A percentile compares a stretch with the other conserved stretches of the same genome.
These are phyloP conservation scores for Amanita phalloides DNA, from an alignment of 768 basidiomycete genomes.

Conservation along the genomic window DNA sequence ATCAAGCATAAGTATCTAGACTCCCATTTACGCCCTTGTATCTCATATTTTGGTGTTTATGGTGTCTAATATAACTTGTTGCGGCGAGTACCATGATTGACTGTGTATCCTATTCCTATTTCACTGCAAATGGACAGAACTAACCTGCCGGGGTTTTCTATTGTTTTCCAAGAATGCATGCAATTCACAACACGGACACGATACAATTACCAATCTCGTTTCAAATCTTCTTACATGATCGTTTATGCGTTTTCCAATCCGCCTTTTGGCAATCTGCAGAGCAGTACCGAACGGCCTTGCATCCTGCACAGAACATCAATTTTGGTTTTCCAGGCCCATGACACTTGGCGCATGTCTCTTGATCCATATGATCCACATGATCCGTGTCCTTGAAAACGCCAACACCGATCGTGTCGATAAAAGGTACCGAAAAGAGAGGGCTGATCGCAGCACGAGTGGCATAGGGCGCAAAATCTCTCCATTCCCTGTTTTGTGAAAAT, in stretches of 20 bases:
- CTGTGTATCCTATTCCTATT: no score
- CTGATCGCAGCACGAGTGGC: constrained; percentile 39
- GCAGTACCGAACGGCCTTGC: constrained; percentile 23
- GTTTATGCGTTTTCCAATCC: constrained; percentile 19
- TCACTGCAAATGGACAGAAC: no score
- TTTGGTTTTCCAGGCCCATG: constrained; percentile 16
- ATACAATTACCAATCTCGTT: background rate
- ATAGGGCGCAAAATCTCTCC: constrained; percentile 29
- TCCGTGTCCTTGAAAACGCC: background rate
- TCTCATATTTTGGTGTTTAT: background rate
- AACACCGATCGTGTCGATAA: constrained; percentile 26
- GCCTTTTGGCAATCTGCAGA: constrained; percentile 23
- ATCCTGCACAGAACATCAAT: constrained; percentile 16
- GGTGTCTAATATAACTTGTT: no score
- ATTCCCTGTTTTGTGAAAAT: constrained; percentile 21
- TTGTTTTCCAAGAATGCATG: no score
- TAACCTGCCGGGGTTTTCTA: no score
- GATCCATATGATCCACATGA: background rate
- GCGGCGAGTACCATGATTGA: no score
- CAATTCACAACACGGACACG: no score
- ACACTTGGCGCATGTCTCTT: constrained; percentile 19
- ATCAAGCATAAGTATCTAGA: constrained; percentile 28
- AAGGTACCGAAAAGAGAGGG: constrained; percentile 43
- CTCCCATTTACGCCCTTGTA: no score
- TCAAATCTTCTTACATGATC: constrained; percentile 1